Conservation (phyloP, 805 yeast species). For the Candida tammaniensis region DNA sequence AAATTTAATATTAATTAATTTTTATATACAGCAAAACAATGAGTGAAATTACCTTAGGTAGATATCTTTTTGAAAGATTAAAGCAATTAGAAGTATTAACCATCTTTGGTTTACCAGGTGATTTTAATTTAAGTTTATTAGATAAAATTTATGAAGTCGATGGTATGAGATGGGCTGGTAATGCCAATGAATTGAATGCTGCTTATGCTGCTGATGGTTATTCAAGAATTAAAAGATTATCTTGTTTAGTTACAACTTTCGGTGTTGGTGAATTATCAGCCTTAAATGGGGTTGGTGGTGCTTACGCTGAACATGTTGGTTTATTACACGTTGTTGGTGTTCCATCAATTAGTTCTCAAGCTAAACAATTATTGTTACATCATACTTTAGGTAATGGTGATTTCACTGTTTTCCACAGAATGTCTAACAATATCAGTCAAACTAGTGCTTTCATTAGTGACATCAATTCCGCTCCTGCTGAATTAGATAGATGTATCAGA, state of each 20-base stretch:
- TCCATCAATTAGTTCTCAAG: conserved; percentile 37
- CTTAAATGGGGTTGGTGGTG: conserved; percentile 38
- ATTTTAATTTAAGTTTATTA: conserved; percentile 36
- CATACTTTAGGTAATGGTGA: conserved; percentile 44
- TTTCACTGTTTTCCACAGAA: conserved; percentile 40
- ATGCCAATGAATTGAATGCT: conserved; percentile 43
- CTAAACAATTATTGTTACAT: conserved; percentile 42
- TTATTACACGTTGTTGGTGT: conserved; percentile 39
- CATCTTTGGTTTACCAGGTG: conserved; percentile 42
- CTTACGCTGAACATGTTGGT: conserved; percentile 42
- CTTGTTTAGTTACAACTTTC: conserved; percentile 37
- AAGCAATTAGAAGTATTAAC: conserved; percentile 35
- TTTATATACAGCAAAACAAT: conserved; percentile 13
- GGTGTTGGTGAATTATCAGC: conserved; percentile 43
- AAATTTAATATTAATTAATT: too few relatives aligned
- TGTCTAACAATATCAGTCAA: conserved; percentile 36
- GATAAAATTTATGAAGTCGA: conserved; percentile 41
- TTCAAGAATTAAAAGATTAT: conserved; percentile 37
- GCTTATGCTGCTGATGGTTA: conserved; percentile 45
- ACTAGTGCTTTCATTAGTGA: conserved; percentile 38
- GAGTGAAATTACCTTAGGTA: conserved; percentile 36
- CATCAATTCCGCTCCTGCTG: conserved; percentile 32
- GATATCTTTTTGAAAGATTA: conserved; percentile 39
- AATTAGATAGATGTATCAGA: conserved; percentile 39
- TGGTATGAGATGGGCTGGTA: conserved; percentile 41